Percentiles rank a stretch among this genome's conserved stretches.
Conservation (phyloP, 2,329 filamentous ascomycete genomes). For the Cordyceps fumosorosea region DNA sequence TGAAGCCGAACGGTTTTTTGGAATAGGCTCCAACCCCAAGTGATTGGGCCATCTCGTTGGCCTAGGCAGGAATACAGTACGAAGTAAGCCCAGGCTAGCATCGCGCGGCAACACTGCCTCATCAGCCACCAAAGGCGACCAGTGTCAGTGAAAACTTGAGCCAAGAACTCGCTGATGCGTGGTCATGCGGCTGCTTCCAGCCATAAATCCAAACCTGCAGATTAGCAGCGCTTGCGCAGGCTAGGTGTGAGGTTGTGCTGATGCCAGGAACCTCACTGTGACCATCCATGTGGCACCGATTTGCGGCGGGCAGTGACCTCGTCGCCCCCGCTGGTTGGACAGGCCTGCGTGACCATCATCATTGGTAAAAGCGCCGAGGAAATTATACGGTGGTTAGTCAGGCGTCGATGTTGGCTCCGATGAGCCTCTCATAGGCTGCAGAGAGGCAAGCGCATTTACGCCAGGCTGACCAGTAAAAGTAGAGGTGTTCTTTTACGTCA, state of each 20-base stretch:
- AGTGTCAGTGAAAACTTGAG: neutral
- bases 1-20: neutral
- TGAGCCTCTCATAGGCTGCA: neutral
- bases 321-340: neutral
- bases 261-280: neutral
- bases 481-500: neutral
- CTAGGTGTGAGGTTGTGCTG: neutral
- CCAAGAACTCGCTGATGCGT: neutral
- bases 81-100: conserved; percentile 1
- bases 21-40: neutral
- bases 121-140: neutral
- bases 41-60: neutral
- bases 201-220: neutral
- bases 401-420: no score
- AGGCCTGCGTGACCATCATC: neutral
- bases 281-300: neutral
- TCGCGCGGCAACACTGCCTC: neutral
- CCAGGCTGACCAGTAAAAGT: no score
- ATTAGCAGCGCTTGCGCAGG: neutral
- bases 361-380: neutral
- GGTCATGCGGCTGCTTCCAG: neutral
- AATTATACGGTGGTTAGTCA: neutral
- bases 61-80: neutral
- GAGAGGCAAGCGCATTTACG: neutral
- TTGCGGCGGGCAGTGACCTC: neutral